Base-by-base conservation (phyloP, 768 basidiomycete genomes). In the Boletus coccyginus region DNA sequence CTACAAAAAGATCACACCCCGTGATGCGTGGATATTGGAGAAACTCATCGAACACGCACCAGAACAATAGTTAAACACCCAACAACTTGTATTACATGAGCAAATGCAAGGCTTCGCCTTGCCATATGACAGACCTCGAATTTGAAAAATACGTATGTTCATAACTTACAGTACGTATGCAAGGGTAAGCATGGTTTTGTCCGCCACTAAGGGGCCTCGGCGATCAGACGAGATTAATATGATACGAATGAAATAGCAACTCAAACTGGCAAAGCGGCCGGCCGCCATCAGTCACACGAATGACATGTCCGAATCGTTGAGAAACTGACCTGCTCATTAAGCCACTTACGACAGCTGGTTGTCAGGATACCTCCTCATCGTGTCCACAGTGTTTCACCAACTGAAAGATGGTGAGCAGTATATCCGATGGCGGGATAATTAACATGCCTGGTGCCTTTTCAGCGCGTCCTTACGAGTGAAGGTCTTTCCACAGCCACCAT, bases 11-110 rank as follows among this genome's bases (percentile, higher is more conserved):
- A 90, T 95, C 55, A 76, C 73, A 31, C 93, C 93, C 27, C 83
- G 82, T 59, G 88, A 88, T 65, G 93, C 93, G 21, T 95, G 93
- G 93, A 77, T 95, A 57, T 78, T 95, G 50, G 89, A 94, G 74
- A 84, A 81, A 68, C 69, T 66, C 48, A 73, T 86, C 57, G 60
- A 73, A 46, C 69, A 61, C 47, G 50, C n/a, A 43, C 50, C 59
- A 53, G 65, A 62, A 48, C 57, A 54, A 60, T 70, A 69, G 69
- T 58, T 58, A 32, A 60, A 47, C 55, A 52, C 27, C 57, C 60
- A 56, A 55, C 62, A 51, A 60, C 55, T 51, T 70, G 60, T 70
- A 59, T 52, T 69, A 68, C 64, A 62, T 51, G 66, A 56, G 35
- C 39, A 48, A 58, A 57, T 38, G 46, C 46, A 53, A 55, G 41